Conservation (phyloP, 108 stramenopile genomes). For the Stephanodiscus minutulus region DNA sequence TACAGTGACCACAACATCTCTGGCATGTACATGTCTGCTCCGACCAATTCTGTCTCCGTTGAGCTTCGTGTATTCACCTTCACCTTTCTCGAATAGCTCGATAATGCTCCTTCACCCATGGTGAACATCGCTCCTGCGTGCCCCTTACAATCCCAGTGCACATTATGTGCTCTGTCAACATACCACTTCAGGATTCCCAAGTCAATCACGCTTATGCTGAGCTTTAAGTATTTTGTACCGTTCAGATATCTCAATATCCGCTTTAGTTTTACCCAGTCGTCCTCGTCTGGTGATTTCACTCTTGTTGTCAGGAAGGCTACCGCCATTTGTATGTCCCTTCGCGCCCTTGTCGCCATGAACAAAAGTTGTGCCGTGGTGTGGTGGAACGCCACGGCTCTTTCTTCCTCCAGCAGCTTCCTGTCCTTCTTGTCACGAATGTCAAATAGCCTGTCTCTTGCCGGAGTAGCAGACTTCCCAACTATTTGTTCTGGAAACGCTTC, state of each 20-base stretch:
- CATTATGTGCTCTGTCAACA: slow-evolving; percentile 7
- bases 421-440: slow-evolving; percentile 4
- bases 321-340: slow-evolving; percentile 43
- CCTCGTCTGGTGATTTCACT: slow-evolving; percentile 33
- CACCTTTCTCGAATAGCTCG: slow-evolving; percentile 27
- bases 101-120: slow-evolving; percentile 19
- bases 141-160: slow-evolving; percentile 7
- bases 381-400: slow-evolving; percentile 37
- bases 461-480: neutral
- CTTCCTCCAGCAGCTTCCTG: neutral
- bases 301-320: slow-evolving; percentile 22
- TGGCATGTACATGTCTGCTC: neutral
- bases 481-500: too few relatives aligned
- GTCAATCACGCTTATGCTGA: neutral
- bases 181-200: slow-evolving; percentile 25
- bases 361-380: slow-evolving; percentile 37
- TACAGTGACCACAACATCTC: slow-evolving; percentile 39
- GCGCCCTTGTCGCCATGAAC: slow-evolving; percentile 35
- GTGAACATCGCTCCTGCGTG: slow-evolving; percentile 32
- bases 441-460: slow-evolving; percentile 15
- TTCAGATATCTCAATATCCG: too few relatives aligned
- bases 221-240: neutral
- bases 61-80: neutral
- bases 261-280: neutral
- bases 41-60: neutral